Evolutionary conservation across 345 rosid genomes (phyloP), one percentile per base, ranked within the genome.

Genomic region (Populus alba): DNA sequence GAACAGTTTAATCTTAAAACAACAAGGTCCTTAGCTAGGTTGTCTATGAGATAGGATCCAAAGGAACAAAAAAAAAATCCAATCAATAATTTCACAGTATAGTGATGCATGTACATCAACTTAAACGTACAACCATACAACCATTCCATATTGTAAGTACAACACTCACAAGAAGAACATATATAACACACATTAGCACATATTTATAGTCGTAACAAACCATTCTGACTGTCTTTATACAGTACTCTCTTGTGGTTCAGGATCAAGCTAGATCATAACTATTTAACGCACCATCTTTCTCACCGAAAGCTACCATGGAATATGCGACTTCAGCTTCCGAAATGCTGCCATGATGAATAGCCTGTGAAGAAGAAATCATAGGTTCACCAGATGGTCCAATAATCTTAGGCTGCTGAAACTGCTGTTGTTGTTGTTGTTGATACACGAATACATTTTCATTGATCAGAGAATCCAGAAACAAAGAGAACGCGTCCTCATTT

Each of bases 391-490:
- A 62, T 8, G 72, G 43, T 25, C 22, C 73, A 23, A 37, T 6
- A 59, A 63, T 12, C 47, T 37, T 35, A 23, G 39, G 29, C 6
- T 68, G 69, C 11, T 71, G 67, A 13, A 33, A 49, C 8, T 55
- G 75, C 7, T 71, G 75, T 6, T 69, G 3, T 31, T 31, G 35
- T 33, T 33, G 82, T n/a, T 78, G 82, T 55, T 78, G 89, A 68
- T 17, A 66, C 35, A 55, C 65, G 39, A 89, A 85, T 31, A 81
- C 53, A 71, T 80, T 84, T 15, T 91, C 98, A 25, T 90, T 85
- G 77, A 90, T 82, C 61, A 94, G 79, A 17, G 92, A 88, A 78
- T 90, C 91, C 9, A 94, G 88, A 85, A 92, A 89, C 2, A 90
- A 86, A 9, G 98, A 87, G 86, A 91, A 87, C 70, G 76, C 79